A percentile compares a stretch with the other conserved stretches of the same genome.
phyloP scores from a whole-genome alignment of 169 alveolate species.

The Cryptosporidium canis region DNA sequence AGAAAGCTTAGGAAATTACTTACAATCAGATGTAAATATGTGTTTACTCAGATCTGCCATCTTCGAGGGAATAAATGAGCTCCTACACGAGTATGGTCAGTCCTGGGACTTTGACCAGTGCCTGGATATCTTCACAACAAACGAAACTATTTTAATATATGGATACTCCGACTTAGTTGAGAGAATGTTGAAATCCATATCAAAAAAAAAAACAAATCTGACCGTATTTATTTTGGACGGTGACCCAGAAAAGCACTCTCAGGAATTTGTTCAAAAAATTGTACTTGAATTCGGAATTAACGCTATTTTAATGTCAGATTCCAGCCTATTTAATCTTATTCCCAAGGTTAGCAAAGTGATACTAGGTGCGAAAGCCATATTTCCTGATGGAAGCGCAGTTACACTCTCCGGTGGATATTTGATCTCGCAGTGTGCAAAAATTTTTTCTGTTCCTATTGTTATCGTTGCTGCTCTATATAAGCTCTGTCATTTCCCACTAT shows the following conservation, averaged over 20 bases:
- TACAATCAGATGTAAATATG: conserved; percentile 5
- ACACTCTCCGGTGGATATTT: conserved; percentile 71
- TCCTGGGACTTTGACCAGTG: conserved; percentile 69
- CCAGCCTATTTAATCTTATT: conserved; percentile 44
- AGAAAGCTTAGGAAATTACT: neutral
- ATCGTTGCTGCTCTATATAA: conserved; percentile 59
- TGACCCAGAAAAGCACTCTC: conserved; percentile 49
- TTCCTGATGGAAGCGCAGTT: conserved; percentile 71
- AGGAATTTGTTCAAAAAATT: conserved; percentile 33
- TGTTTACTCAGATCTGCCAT: conserved; percentile 38
- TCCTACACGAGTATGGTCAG: conserved; percentile 57
- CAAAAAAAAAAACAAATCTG: conserved; percentile 43
- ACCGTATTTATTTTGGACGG: conserved; percentile 47
- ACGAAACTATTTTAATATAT: conserved; percentile 42
- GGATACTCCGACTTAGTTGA: conserved; percentile 59
- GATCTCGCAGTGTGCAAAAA: conserved; percentile 41
- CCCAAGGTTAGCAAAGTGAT: conserved; percentile 64
- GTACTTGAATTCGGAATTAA: conserved; percentile 9
- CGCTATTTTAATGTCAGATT: conserved; percentile 60
- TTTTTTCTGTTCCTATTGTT: conserved; percentile 49
- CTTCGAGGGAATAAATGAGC: conserved; percentile 69
- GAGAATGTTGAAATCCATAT: conserved; percentile 30
- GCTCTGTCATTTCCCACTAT: conserved; percentile 57
- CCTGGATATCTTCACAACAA: conserved; percentile 41
- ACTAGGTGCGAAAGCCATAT: conserved; percentile 50